Evolutionary conservation across 2,329 filamentous ascomycete species (phyloP), one percentile per base, ranked within the genome.

Genomic region (Neopestalotiopsis sp.): DNA sequence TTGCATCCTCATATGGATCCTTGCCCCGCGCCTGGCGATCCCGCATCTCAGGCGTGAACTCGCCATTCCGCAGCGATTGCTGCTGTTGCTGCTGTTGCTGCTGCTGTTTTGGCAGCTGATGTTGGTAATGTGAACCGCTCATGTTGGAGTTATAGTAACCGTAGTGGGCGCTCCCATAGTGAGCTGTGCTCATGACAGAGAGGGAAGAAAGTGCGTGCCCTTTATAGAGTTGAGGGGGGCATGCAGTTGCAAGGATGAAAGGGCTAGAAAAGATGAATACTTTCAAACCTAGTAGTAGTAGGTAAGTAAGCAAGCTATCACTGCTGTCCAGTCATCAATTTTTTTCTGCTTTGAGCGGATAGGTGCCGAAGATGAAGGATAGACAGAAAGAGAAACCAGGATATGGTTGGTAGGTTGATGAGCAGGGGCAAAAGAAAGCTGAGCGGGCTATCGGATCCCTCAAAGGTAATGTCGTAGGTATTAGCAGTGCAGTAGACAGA

Each of bases 11-110:
- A 74, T 87, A 88, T 0, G 86, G 86, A 70, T 90, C 83, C 74
- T 89, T 89, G 65, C 88, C 88, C 56, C 88, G 82, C 4, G 88
- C 86, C 76, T 90, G 88, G 5, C 83, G 83, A 75, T 90, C 87
- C 73, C 87, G 86, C 86, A 88, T 88, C 69, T 81, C 77, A 24
- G 81, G 72, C 0, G 86, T 87, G 76, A 87, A 86, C 65, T 69
- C 61, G 20, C 61, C 7, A 9, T 59, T 30, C 10, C 34, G 38
- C 17, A 17, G 30, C 20, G 28, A 24, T 14, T 45, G 38, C 62
- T 45, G 62, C 42, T 59, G 53, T 13, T 56, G 38, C 17, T 30
- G 30, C 20, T 49, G 42, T 14, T 45, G 38, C 62, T 45, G 62
- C 42, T 7, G 45, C 63, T 28, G 63, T 17, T 42, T 61, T 17